phyloP scores from a whole-genome alignment of 73 alveolate genomes.

The Paramecium primaurelia region DNA sequence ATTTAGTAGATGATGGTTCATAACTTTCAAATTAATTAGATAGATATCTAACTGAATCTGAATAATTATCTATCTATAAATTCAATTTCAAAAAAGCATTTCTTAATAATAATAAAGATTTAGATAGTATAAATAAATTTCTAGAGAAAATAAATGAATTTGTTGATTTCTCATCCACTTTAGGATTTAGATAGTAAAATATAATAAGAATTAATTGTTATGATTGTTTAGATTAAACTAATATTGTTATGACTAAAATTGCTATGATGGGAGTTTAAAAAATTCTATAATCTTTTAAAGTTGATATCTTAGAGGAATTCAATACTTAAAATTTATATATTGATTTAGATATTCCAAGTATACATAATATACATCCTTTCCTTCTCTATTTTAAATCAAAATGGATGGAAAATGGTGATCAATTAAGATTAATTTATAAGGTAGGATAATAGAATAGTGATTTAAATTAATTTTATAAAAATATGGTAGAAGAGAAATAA shows the following conservation, averaged over 20 bases:
- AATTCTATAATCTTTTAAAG: background rate
- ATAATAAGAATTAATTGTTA: slow-evolving; percentile 29
- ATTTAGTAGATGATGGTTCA: slow-evolving; percentile 29
- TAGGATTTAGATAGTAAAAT: background rate
- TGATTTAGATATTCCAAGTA: background rate
- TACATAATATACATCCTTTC: slow-evolving; percentile 43
- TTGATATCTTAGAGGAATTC: slow-evolving; percentile 11
- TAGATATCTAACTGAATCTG: background rate
- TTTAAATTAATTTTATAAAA: background rate
- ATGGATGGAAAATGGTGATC: slow-evolving; percentile 54
- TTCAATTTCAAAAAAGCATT: background rate
- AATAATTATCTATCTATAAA: background rate
- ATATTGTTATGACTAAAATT: slow-evolving; percentile 43
- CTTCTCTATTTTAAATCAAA: background rate
- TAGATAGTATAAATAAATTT: background rate
- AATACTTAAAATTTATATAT: background rate
- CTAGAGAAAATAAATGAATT: background rate
- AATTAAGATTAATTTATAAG: background rate
- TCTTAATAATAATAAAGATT: background rate
- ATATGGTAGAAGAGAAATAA: background rate
- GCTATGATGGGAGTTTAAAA: background rate
- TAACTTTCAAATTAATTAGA: background rate
- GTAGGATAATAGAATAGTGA: background rate
- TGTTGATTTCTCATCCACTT: background rate
- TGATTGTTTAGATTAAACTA: slow-evolving; percentile 55